These are phyloP conservation scores for Iris macrosiphon DNA, from an alignment of 106 monocot genomes.

Conservation along the genomic window DNA sequence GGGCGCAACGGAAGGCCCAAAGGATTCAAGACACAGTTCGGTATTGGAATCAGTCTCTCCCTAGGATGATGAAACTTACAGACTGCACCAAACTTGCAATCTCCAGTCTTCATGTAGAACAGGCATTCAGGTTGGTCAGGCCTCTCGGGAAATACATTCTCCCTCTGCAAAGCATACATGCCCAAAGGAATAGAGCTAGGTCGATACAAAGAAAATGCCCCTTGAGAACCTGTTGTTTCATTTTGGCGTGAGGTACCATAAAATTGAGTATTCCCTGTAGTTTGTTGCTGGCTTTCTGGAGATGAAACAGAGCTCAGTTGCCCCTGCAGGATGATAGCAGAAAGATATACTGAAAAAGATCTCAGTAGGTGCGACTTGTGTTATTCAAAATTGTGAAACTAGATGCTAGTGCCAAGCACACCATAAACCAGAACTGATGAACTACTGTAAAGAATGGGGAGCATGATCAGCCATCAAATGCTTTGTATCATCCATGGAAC, in stretches of 20 bases:
- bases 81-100: constrained; percentile 90
- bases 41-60: constrained; percentile 73
- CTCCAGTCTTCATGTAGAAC: constrained; percentile 98
- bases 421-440: no score
- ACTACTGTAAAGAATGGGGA: no score
- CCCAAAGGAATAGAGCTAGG: constrained; percentile 50
- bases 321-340: constrained; percentile 29
- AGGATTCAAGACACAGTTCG: constrained; percentile 78
- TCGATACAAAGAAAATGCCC: constrained; percentile 54
- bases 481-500: no score
- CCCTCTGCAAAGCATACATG: constrained; percentile 59
- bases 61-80: constrained; percentile 96
- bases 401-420: no score
- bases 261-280: constrained; percentile 30
- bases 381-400: no score
- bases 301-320: constrained; percentile 70
- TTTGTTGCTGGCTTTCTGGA: constrained; percentile 62
- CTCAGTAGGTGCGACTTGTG: no score
- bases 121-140: constrained; percentile 93
- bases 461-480: no score
- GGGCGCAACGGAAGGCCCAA: constrained; percentile 85
- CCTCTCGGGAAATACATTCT: constrained; percentile 88
- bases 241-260: constrained; percentile 44
- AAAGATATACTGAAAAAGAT: not conserved
- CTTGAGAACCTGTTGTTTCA: constrained; percentile 51